Evolutionary conservation across 2,329 filamentous ascomycete genomes (phyloP).

Genomic region (Beauveria medogensis): DNA sequence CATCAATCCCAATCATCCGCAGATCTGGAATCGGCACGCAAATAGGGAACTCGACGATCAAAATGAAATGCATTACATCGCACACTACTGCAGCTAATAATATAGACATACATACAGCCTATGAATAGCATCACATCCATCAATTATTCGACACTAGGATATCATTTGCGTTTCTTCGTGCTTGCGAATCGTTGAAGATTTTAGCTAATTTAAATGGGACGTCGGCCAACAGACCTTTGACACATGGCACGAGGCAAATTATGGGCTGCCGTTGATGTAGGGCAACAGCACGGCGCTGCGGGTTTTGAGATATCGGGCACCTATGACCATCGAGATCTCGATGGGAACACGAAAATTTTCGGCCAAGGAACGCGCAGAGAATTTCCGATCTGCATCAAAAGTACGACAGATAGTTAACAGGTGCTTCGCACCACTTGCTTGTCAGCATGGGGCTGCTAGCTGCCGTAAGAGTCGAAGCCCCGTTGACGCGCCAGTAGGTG

Average conservation of each 20-base stretch:
- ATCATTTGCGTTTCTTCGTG: background rate
- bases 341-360: background rate
- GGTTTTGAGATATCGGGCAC: background rate
- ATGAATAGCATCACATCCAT: background rate
- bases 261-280: too few species aligned
- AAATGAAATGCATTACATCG: background rate
- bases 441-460: background rate
- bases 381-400: background rate
- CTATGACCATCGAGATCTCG: background rate
- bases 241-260: too few species aligned
- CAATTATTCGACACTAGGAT: background rate
- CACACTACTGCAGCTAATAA: background rate
- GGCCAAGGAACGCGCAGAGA: background rate
- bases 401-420: background rate
- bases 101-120: slow-evolving; percentile 6
- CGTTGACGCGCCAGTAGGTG: background rate
- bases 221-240: too few species aligned
- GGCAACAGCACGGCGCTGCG: too few species aligned
- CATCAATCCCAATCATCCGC: slow-evolving; percentile 1
- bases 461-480: background rate
- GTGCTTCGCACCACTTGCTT: background rate
- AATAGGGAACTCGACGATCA: background rate
- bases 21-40: slow-evolving; percentile 3
- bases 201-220: too few species aligned
- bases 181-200: too few species aligned